Percentiles rank a stretch among this genome's conserved stretches.
phyloP scores from a whole-genome alignment of 2,329 filamentous ascomycete species.

The Fusarium caatingaense region DNA sequence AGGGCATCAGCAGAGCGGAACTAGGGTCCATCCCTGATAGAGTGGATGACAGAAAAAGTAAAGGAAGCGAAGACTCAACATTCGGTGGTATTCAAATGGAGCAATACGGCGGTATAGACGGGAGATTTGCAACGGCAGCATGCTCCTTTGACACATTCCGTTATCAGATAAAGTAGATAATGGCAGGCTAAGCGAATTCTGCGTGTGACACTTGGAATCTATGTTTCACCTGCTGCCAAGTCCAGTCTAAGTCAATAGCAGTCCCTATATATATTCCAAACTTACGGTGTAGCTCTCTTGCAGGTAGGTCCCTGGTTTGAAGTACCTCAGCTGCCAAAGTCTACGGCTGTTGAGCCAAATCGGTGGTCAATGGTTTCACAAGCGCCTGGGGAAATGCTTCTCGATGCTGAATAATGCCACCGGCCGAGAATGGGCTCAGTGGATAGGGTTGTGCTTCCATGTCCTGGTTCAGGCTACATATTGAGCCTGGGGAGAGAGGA shows the following conservation, averaged over 20 bases:
- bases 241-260: constrained; percentile 14
- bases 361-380: background rate
- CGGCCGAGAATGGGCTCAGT: constrained; percentile 16
- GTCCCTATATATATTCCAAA: constrained; percentile 9
- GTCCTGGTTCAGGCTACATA: constrained; percentile 12
- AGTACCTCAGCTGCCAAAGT: constrained; percentile 12
- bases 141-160: background rate
- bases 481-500: constrained; percentile 12
- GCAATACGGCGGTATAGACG: constrained; percentile 16
- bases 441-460: constrained; percentile 1
- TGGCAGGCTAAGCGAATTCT: background rate
- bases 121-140: background rate
- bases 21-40: constrained; percentile 7
- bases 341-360: constrained; percentile 14
- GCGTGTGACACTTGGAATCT: constrained; percentile 8
- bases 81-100: constrained; percentile 4
- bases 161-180: constrained; percentile 13
- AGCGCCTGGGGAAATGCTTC: constrained; percentile 18
- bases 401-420: constrained; percentile 18
- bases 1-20: constrained; percentile 15
- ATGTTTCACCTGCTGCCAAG: constrained; percentile 13
- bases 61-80: background rate
- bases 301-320: constrained; percentile 10
- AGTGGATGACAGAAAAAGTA: constrained; percentile 4
- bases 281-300: constrained; percentile 25